Evolutionary conservation across 805 yeast genomes (phyloP).

Genomic region (Metschnikowia vanudenii): DNA sequence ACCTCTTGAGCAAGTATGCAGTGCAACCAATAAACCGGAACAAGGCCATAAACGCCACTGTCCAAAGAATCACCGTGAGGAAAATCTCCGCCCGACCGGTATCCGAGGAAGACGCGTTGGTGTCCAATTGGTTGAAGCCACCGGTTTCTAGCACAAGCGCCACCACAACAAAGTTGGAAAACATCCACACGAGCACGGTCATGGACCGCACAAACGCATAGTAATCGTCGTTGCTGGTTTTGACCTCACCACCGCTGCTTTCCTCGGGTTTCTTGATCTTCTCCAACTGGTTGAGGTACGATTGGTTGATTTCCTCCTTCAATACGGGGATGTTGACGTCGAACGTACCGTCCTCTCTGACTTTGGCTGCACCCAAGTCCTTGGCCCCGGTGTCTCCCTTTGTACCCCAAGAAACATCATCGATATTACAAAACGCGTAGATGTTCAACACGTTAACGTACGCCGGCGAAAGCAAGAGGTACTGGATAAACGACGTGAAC

Average conservation of each 20-base stretch:
- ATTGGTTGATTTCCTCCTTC: conserved; percentile 52
- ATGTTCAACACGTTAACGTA: conserved; percentile 58
- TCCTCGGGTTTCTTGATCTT: conserved; percentile 47
- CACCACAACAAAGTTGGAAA: conserved; percentile 40
- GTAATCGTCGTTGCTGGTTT: conserved; percentile 42
- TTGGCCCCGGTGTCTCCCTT: conserved; percentile 62
- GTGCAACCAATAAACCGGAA: conserved; percentile 56
- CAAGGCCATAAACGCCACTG: conserved; percentile 59
- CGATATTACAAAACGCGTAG: conserved; percentile 69
- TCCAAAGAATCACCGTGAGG: conserved; percentile 56
- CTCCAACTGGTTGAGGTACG: conserved; percentile 51
- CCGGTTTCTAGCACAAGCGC: conserved; percentile 46
- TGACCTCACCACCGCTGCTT: conserved; percentile 26
- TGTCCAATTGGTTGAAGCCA: conserved; percentile 40
- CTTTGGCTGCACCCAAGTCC: conserved; percentile 54
- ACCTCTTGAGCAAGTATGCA: conserved; percentile 43
- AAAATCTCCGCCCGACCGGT: conserved; percentile 40
- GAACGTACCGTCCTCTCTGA: conserved; percentile 52
- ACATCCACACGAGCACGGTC: conserved; percentile 48
- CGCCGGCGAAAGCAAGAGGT: conserved; percentile 51
- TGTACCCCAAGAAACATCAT: conserved; percentile 76
- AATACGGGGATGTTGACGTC: conserved; percentile 53
- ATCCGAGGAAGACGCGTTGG: conserved; percentile 27
- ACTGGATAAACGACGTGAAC: conserved; percentile 53
- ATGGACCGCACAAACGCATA: conserved; percentile 45